Conservation (phyloP, 306 rosid genomes). For the Sindora glabra region DNA sequence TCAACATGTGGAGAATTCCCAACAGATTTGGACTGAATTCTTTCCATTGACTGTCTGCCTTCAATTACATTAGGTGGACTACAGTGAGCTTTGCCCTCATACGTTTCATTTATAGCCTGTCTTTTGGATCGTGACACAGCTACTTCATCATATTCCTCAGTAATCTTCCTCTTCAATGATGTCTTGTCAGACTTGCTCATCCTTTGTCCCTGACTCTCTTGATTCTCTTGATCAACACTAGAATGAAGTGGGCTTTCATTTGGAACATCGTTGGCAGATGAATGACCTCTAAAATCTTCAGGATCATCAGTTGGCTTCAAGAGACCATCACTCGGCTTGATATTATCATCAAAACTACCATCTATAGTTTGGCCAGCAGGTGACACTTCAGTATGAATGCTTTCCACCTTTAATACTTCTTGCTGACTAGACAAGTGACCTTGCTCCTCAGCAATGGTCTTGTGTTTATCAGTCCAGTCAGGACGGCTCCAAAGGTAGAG, state of each 20-base stretch:
- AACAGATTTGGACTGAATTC: constrained; percentile 5
- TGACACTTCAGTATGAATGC: neutral
- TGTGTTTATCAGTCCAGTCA: constrained; percentile 50
- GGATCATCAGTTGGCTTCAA: constrained; percentile 10
- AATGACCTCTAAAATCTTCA: constrained; percentile 14
- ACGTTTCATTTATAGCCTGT: constrained; percentile 11
- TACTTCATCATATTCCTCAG: constrained; percentile 15
- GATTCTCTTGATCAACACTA: constrained; percentile 22
- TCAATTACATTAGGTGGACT: constrained; percentile 14
- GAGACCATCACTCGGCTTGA: constrained; percentile 20
- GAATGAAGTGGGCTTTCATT: constrained; percentile 1
- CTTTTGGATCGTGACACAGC: constrained; percentile 19
- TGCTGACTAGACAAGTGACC: constrained; percentile 31
- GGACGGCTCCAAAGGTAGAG: constrained; percentile 79
- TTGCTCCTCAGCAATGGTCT: constrained; percentile 46
- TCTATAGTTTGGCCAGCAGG: constrained; percentile 13
- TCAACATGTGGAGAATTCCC: constrained; percentile 23
- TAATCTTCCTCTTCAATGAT: constrained; percentile 25
- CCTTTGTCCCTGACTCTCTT: constrained; percentile 14
- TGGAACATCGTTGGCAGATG: constrained; percentile 4
- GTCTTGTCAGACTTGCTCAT: constrained; percentile 20
- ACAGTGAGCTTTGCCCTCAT: constrained; percentile 10
- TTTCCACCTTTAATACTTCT: constrained; percentile 14
- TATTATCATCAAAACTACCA: constrained; percentile 12
- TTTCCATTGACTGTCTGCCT: constrained; percentile 14